Evolutionary conservation across 495 filamentous ascomycete species (phyloP), one percentile per base, ranked within the genome.

Genomic region (Pyronema domesticum): DNA sequence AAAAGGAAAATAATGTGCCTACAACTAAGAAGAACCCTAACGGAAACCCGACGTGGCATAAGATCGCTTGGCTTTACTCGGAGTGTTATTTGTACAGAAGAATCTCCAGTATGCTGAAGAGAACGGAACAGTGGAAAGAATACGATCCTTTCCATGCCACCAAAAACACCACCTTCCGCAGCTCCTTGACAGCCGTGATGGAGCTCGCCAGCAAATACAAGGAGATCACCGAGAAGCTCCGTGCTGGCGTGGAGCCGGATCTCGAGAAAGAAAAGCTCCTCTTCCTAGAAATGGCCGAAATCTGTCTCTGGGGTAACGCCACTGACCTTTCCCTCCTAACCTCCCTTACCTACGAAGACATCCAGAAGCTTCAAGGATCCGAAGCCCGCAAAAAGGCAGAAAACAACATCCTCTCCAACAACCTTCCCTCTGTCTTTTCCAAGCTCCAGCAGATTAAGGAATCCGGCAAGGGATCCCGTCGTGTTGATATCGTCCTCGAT

Each of bases 261-360:
- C 46, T 75, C 51, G 74, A 84, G 56, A 81, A 83, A 0, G 83
- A 93, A 57, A 75, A 76, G 57, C 64, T 88, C 0, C 68, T 95
- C 14, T 98, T 98, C 68, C 76, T 71, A 3, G 91, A 95, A 67
- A 94, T 96, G 82, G 89, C 80, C 69, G 87, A 95, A 71, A 91
- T 95, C 58, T 95, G 91, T 63, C 76, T 96, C 15, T 96, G 91
- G 91, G 93, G 91, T 7, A 95, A 98, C 68, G 91, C 93, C 4
- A 96, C 89, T 0, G 93, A 96, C 60, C 74, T 96, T 14, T 94
- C 86, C 0, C 82, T 96, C 40, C 72, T 96, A 37, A 95, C 88
- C 0, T 84, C 78, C 56, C 77, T 96, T 51, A 84, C 85, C 1
- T 95, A 95, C 67, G 87, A 93, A 57, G 91, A 95, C 61, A 89